phyloP scores from a whole-genome alignment of 352 stramenopile genomes.

The Phytopythium mirpurense region DNA sequence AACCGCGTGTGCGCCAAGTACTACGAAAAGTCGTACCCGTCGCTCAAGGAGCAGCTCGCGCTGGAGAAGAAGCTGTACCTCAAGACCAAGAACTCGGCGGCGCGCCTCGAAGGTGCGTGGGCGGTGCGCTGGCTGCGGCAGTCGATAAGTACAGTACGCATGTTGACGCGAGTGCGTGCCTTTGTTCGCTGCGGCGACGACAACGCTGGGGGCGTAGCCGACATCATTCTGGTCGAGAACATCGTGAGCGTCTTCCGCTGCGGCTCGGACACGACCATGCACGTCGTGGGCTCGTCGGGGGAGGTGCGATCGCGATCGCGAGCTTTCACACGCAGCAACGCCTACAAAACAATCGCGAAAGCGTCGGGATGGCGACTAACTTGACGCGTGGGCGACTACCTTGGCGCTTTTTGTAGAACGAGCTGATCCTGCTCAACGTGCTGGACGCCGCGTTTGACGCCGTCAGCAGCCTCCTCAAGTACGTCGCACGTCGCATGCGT shows the following conservation, averaged over 20 bases:
- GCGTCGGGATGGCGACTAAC: background rate
- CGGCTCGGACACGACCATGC: slow-evolving; percentile 85
- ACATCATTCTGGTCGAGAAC: slow-evolving; percentile 89
- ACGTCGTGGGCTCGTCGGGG: slow-evolving; percentile 75
- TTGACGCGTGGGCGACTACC: background rate
- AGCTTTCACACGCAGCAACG: too few relatives aligned
- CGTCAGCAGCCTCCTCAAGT: slow-evolving; percentile 85
- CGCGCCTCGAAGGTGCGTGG: slow-evolving; percentile 69
- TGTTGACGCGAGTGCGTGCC: too few relatives aligned
- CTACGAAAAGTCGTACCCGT: slow-evolving; percentile 88
- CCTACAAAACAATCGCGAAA: too few relatives aligned
- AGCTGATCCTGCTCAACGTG: slow-evolving; percentile 85
- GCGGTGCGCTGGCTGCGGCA: background rate
- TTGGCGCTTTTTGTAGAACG: slow-evolving; percentile 47
- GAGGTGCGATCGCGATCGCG: too few relatives aligned
- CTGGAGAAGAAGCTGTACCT: slow-evolving; percentile 89
- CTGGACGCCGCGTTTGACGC: slow-evolving; percentile 83
- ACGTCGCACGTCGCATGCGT: slow-evolving; percentile 11
- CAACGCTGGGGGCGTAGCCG: slow-evolving; percentile 56
- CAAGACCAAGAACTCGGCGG: slow-evolving; percentile 88
- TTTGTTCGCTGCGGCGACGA: too few relatives aligned
- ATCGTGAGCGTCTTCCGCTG: slow-evolving; percentile 88
- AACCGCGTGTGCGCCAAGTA: slow-evolving; percentile 90
- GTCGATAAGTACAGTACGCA: too few relatives aligned
- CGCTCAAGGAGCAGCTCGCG: slow-evolving; percentile 78